A percentile compares a stretch with the other conserved stretches of the same genome.
Conservation (phyloP, 148 eudicot species). For the Silene uniflora region DNA sequence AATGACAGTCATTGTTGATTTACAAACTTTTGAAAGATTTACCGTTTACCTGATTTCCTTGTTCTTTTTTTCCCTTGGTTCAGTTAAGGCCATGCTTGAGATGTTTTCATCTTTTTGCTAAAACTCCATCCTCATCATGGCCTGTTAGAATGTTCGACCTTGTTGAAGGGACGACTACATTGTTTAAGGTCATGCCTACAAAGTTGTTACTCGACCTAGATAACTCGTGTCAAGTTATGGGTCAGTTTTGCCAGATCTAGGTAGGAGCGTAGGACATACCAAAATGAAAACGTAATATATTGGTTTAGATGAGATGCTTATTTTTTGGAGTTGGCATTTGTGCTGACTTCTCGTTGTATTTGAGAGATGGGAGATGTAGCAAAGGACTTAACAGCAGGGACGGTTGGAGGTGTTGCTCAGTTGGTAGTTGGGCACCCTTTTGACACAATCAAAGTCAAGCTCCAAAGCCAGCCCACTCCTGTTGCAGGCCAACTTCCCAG, state of each 20-base stretch:
- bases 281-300: no score
- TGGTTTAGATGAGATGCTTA: not conserved
- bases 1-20: no score
- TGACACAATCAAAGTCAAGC: conserved; percentile 96
- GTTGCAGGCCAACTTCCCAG: conserved; percentile 83
- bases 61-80: not conserved
- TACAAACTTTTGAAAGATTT: no score
- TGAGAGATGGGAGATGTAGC: conserved; percentile 89
- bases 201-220: not conserved
- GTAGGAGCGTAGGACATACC: not conserved
- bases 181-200: not conserved
- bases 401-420: conserved; percentile 94
- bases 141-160: not conserved
- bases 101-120: not conserved
- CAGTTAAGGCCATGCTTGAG: not conserved
- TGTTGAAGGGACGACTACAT: not conserved
- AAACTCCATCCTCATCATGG: not conserved
- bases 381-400: conserved; percentile 88
- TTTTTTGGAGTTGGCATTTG: not conserved
- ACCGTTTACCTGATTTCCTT: no score
- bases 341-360: not conserved
- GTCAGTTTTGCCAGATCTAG: not conserved
- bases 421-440: conserved; percentile 89
- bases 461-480: conserved; percentile 90
- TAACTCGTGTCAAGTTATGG: not conserved